phyloP scores from a whole-genome alignment of 352 stramenopile genomes.

The Phytophthora fragariae region DNA sequence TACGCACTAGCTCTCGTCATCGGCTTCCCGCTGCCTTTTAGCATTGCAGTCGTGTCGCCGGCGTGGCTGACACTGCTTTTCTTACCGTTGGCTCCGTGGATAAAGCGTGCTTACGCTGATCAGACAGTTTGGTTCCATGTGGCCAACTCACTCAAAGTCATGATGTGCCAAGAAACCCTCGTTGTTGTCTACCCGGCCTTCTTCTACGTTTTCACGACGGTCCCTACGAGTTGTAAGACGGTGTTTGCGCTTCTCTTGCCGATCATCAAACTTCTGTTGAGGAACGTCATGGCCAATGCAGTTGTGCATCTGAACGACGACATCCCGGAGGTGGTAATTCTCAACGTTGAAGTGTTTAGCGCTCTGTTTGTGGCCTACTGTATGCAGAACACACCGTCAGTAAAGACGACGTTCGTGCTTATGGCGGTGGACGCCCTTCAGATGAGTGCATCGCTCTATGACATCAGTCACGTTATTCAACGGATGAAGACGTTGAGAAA shows the following conservation, averaged over 20 bases:
- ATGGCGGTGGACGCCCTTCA: conserved; percentile 10
- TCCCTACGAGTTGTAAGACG: not conserved
- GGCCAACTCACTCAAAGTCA: not conserved
- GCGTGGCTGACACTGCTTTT: not conserved
- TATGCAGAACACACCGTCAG: conserved; percentile 18
- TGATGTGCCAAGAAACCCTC: not conserved
- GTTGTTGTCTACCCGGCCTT: not conserved
- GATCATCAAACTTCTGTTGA: not conserved
- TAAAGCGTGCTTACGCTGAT: not conserved
- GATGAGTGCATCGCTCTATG: conserved; percentile 12
- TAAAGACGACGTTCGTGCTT: conserved; percentile 15
- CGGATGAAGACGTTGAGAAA: not conserved
- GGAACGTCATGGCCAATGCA: not conserved
- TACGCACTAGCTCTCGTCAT: not conserved
- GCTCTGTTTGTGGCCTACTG: not conserved
- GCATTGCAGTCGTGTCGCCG: not conserved
- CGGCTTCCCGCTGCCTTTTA: not conserved
- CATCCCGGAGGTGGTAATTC: not conserved
- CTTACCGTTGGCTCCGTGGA: not conserved
- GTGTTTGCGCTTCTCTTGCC: not conserved
- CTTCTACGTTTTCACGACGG: not conserved
- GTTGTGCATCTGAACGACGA: not conserved
- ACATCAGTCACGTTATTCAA: not conserved
- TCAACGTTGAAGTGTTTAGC: not conserved
- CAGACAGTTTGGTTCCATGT: not conserved